phyloP scores from a whole-genome alignment of 305 asterid genomes.

The Andrographis paniculata region DNA sequence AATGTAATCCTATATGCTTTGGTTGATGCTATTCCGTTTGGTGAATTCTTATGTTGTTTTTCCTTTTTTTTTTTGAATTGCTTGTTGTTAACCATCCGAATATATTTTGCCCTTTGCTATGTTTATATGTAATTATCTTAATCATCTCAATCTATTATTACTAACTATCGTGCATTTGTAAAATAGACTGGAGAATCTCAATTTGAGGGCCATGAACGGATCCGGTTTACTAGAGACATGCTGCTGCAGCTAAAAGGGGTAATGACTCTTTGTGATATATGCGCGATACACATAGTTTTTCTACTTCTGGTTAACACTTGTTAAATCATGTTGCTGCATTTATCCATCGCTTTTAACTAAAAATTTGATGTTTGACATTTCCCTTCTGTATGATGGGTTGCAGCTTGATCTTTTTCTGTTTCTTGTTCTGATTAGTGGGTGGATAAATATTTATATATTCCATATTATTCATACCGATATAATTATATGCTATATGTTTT shows the following conservation, averaged over 20 bases:
- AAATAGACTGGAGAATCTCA: slow-evolving; percentile 65
- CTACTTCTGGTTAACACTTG: neutral
- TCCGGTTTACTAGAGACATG: slow-evolving; percentile 58
- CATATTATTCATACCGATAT: too few relatives aligned
- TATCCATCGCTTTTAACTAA: slow-evolving; percentile 1
- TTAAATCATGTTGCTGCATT: neutral
- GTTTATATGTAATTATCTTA: neutral
- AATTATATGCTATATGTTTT: too few relatives aligned
- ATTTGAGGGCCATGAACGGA: slow-evolving; percentile 58
- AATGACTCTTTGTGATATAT: neutral
- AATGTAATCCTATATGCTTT: too few relatives aligned
- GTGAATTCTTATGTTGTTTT: too few relatives aligned
- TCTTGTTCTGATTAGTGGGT: neutral
- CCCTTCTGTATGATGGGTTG: neutral
- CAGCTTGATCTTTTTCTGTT: neutral
- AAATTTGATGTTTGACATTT: neutral
- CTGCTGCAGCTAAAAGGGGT: slow-evolving; percentile 76
- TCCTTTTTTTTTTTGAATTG: neutral
- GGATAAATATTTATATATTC: too few relatives aligned
- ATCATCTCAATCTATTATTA: neutral
- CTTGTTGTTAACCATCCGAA: neutral
- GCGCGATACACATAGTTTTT: neutral
- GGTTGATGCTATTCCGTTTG: too few relatives aligned
- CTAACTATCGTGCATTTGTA: slow-evolving; percentile 4
- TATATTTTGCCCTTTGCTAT: too few relatives aligned